phyloP scores from a whole-genome alignment of 2,329 filamentous ascomycete species.

The Aureobasidium lini region DNA sequence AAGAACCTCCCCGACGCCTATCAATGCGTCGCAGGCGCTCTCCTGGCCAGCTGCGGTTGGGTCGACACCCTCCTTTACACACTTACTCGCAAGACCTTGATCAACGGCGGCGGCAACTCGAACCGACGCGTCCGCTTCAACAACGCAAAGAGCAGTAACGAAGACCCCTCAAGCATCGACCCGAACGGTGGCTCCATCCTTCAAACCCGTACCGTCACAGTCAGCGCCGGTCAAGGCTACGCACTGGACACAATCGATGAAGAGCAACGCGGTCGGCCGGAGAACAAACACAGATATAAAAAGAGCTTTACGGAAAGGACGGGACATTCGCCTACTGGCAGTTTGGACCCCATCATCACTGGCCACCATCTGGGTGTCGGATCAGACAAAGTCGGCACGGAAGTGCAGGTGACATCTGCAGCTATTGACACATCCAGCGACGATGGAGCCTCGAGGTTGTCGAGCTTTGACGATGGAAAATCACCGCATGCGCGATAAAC shows the following conservation, averaged over 20 bases:
- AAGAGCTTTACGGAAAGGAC: not conserved
- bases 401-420: not conserved
- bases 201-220: constrained; percentile 23
- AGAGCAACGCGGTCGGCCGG: constrained; percentile 5
- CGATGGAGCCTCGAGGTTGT: not conserved
- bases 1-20: constrained; percentile 28
- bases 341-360: constrained; percentile 17
- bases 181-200: constrained; percentile 21
- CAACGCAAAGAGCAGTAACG: constrained; percentile 15
- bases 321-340: constrained; percentile 14
- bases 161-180: not conserved
- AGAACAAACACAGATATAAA: not conserved
- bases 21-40: constrained; percentile 46
- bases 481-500: not conserved
- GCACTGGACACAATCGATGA: constrained; percentile 1
- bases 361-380: not conserved
- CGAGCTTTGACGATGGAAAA: not conserved
- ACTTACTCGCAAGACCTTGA: constrained; percentile 40
- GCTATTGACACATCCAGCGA: not conserved
- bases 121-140: not conserved
- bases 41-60: constrained; percentile 54
- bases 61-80: constrained; percentile 53
- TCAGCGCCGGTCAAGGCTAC: constrained; percentile 14
- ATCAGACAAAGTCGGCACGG: not conserved
- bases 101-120: constrained; percentile 17